Base-by-base conservation (phyloP, 75 land plant species). In the Cunninghamia lanceolata region DNA sequence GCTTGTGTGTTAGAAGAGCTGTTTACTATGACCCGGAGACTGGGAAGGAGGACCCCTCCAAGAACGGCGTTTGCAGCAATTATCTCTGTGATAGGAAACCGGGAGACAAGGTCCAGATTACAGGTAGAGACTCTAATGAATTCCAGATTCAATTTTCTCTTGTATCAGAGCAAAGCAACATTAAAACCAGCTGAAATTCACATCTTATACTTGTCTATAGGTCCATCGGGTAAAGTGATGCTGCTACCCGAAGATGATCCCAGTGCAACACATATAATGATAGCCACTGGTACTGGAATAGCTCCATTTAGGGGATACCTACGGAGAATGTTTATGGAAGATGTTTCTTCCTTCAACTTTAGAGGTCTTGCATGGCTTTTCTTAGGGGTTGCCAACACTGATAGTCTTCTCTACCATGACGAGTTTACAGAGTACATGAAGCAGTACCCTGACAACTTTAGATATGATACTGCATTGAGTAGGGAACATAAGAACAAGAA, bases 201-300 rank as follows among this genome's bases (percentile, higher is more conserved):
- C 15, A 25, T 25, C 82, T 13, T 30, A 80, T 43, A 9, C 45
- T 80, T 80, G 30, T 81, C 47, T 87, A 80, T 86, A 95, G 99
- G 99, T 14, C 99, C 99, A 11, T 95, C 98, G 56, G 99, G 99
- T 5, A 97, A 97, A 86, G 88, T 97, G 13, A 91, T 97, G 94
- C 90, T 97, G 52, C 79, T 97, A 85, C 98, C 98, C 14, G 98
- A 97, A 87, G 89, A 93, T 10, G 88, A 97, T 68, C 94, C 93
- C 34, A 94, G 89, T 84, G 99, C 98, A 1, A 94, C 93, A n/a
- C 99, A 97, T 85, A 97, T 97, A 74, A 97, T 97, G 99, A 94
- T 97, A 75, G 99, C 98, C 21, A 97, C 99, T 76, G 99, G 99
- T 17, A 97, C 99, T 42, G 99, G 99, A 36, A 92, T 97, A 56